Evolutionary conservation across 257 asterid genomes (phyloP), one percentile per base, ranked within the genome.

Genomic region (Nicotiana otophora): DNA sequence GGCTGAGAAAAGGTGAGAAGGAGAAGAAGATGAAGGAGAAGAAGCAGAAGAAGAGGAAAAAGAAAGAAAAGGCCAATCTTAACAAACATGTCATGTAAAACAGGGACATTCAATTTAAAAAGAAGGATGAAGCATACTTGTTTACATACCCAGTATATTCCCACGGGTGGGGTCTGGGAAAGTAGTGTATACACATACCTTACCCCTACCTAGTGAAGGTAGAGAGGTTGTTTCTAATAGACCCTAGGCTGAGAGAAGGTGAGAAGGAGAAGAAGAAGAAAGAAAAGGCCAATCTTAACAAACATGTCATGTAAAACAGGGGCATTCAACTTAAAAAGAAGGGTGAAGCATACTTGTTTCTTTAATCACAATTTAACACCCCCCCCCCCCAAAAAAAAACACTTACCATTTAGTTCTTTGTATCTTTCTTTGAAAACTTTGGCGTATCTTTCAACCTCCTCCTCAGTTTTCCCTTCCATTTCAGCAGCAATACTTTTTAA

Each of bases 401-500:
- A 74, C 80, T 89, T 78, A 93, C 99, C 98, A 83, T 91, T 96
- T 88, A 96, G 84, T 87, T 96, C 98, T 88, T 90, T 96, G 85
- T 94, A 94, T 96, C 99, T 93, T 78, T 92, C 94, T 89, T 91
- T 96, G 84, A 96, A 96, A 68, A 89, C 96, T 60, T 87, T 87
- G 0, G 98, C 95, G 65, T 96, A 96, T 94, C 97, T 92, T 88
- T 93, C 98, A 15, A 96, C 98, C 86, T 96, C 99, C 77, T 93
- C 97, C 88, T 90, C 95, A 39, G 97, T 91, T 86, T 94, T 96
- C 66, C 98, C 98, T 86, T 96, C 99, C 97, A 95, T 96, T 91
- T 96, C 99, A 76, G 94, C 84, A 82, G 99, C 97, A 88, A 96
- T 96, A 74, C 94, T 88, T 82, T 42, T 88, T 30, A 95, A 91